Base-by-base conservation (phyloP, 148 eudicot species). In the Vaccinium vitisidaea region DNA sequence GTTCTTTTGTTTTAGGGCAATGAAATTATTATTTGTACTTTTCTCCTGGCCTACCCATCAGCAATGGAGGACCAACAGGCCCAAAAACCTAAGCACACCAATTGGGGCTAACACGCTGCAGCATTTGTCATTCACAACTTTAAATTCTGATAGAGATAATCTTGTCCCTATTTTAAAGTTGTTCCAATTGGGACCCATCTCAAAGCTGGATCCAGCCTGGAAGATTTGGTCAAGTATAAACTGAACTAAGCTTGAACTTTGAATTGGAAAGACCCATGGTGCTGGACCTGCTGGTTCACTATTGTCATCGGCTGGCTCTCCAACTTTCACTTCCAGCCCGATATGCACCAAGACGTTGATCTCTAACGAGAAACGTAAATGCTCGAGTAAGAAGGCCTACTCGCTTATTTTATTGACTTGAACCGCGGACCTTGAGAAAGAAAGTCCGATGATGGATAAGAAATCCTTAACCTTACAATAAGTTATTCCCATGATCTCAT, bases 171-270 rank as follows among this genome's bases (percentile, higher is more conserved):
- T 69, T 30, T 30, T 27, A 39, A 27, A 30, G 74, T 69, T 13
- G 43, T 16, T 27, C 25, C 1, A 16, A 5, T 69, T 27, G 74
- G 55, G 74, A 30, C 74, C 74, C 74, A 69, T 69, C 25, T 30
- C 39, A 69, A 69, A 27, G 39, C 74, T 25, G 74, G 74, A 69
- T 69, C 74, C 74, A 69, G 74, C 27, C 43, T 69, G 74, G 36
- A 27, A 27, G 39, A 27, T 69, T 69, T 69, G 39, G 8, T 69
- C 18, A 30, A 69, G 74, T 13, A 16, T 27, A 7, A 69, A 69
- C 18, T 69, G 43, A 69, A 25, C 39, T 13, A 16, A 32, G 58
- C 13, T 39, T 69, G 8, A 30, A 69, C 74, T 69, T 27, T 43
- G 74, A 13, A 4, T 27, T 30, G 39, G 43, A 69, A 5, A 4